Base-by-base conservation (phyloP, 768 basidiomycete species). In the Astraeus odoratus region DNA sequence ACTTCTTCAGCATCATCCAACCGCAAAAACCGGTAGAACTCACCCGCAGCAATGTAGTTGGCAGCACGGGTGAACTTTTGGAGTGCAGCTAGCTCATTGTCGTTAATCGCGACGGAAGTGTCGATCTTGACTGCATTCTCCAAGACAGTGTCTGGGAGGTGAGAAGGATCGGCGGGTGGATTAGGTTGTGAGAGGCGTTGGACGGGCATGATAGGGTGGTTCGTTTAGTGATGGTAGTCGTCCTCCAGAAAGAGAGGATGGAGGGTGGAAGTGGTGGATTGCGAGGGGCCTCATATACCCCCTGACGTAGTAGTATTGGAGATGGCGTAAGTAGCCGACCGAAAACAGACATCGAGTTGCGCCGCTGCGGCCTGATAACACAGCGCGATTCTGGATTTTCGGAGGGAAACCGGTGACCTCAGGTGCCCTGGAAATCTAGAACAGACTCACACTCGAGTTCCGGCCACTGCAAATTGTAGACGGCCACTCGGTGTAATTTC, bases 1-100 rank as follows among this genome's bases (percentile, higher is more conserved):
- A 8, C 4, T 1, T 12, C 18, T 7, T 53, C 45, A 56, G 24
- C 35, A 31, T 33, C 15, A 38, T n/a, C 39, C 18, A 5, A 16
- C 22, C 15, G 27, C 20, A 8, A 29, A 6, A 8, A 35, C 35
- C 42, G 34, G 43, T 51, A n/a, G 5, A 42, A 53, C 67, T n/a
- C 48, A 80, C 82, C 80, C 26, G 82, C 80, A 42, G 83, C 71
- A 40, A 86, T 79, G 53, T 84, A 86, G 60, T 83, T 72, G 12
- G 81, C 81, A 37, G 81, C 78, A 15, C 77, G 69, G 27, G 74
- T 69, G 58, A 83, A 85, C 50, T 68, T 61, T 49, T 71, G 63
- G 42, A 85, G 56, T 10, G 74, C 67, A 19, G 66, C 59, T 43
- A 80, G 74, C 47, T 85, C 79, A 29, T 75, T 65, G 1, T 58